These are phyloP conservation scores for Leishmania arabica DNA, from an alignment of 208 protist species.

Conservation along the genomic window DNA sequence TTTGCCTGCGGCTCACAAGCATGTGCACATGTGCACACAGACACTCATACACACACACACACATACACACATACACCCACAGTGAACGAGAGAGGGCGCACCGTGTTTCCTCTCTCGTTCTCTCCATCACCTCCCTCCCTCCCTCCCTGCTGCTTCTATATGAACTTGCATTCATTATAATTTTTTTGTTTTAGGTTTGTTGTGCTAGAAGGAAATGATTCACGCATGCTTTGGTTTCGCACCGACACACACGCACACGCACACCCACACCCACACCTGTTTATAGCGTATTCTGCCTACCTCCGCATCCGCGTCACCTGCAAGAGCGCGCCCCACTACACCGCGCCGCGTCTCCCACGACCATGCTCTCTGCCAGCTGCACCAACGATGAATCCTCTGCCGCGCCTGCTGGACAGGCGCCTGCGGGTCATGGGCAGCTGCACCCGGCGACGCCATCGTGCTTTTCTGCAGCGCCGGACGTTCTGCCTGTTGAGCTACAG, in stretches of 20 bases:
- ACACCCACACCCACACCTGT: background rate
- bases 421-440: background rate
- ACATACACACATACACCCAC: background rate
- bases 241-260: background rate
- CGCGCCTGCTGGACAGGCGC: background rate
- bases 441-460: background rate
- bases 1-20: background rate
- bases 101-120: background rate
- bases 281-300: background rate
- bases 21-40: background rate
- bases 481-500: conserved; percentile 52
- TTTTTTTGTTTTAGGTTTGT: no score
- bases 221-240: background rate
- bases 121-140: background rate
- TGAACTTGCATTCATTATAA: background rate
- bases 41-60: background rate
- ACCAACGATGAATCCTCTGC: background rate
- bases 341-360: background rate
- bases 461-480: background rate
- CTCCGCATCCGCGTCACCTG: background rate
- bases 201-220: background rate
- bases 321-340: no score
- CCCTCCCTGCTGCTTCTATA: background rate
- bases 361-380: background rate
- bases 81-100: background rate